These are phyloP conservation scores for Helotiales sp. DNA, from an alignment of 2,329 filamentous ascomycete genomes.

Conservation along the genomic window DNA sequence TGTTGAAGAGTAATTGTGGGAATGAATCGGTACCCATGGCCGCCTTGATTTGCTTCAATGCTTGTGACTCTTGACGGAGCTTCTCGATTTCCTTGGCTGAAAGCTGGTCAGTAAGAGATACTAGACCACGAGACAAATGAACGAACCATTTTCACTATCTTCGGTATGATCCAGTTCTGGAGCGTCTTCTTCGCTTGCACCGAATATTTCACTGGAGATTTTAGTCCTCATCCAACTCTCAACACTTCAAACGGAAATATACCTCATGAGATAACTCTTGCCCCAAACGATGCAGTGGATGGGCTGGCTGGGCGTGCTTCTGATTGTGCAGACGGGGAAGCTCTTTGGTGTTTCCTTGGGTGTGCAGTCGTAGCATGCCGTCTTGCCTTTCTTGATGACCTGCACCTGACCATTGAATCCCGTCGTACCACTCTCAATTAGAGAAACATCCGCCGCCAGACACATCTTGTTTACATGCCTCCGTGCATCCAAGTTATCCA, in stretches of 20 bases:
- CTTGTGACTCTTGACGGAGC: conserved; percentile 80
- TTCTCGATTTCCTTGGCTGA: conserved; percentile 82
- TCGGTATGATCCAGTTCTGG: conserved; percentile 79
- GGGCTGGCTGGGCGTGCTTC: conserved; percentile 92
- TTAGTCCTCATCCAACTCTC: conserved; percentile 35
- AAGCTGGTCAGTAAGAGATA: conserved; percentile 21
- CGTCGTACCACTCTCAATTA: conserved; percentile 96
- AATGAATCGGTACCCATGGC: conserved; percentile 82
- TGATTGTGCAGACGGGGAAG: conserved; percentile 95
- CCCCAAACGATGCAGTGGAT: conserved; percentile 99
- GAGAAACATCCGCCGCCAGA: conserved; percentile 82
- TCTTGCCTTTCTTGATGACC: conserved; percentile 89
- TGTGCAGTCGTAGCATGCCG: conserved; percentile 95
- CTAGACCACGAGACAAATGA: conserved; percentile 20
- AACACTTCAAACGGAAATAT: conserved; percentile 23
- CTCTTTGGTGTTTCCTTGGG: conserved; percentile 89
- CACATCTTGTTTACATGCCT: conserved; percentile 99
- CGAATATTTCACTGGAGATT: conserved; percentile 76
- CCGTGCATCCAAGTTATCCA: conserved; percentile 93
- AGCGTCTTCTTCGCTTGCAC: conserved; percentile 84
- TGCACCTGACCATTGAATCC: conserved; percentile 98
- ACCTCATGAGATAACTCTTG: conserved; percentile 92
- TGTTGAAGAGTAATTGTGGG: conserved; percentile 81
- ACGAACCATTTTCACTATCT: conserved; percentile 76
- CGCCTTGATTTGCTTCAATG: conserved; percentile 80